Conservation (phyloP, 148 eudicot genomes). For the Pouteria glomerata region DNA sequence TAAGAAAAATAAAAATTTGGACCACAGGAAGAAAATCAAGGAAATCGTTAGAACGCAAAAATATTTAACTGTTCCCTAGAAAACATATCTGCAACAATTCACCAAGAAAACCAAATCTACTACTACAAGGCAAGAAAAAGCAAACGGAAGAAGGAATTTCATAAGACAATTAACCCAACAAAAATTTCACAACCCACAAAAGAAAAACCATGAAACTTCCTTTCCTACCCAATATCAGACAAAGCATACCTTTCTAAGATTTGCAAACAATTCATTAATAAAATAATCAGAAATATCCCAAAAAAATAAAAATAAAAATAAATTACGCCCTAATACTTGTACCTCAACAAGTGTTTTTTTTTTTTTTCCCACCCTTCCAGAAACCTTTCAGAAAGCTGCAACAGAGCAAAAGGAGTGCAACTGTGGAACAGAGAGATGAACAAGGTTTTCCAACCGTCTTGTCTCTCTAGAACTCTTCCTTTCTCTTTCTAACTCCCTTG, state of each 20-base stretch:
- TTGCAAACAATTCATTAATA: neutral
- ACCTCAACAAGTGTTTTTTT: slow-evolving; percentile 19
- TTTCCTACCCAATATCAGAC: neutral
- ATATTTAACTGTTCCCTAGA: neutral
- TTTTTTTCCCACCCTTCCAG: slow-evolving; percentile 18
- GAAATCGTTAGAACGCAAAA: neutral
- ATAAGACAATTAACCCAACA: neutral
- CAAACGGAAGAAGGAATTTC: neutral
- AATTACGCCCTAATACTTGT: too few species aligned
- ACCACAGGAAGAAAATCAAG: neutral
- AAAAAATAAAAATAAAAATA: neutral
- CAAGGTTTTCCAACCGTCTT: slow-evolving; percentile 10
- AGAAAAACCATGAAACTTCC: neutral
- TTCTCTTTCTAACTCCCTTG: slow-evolving; percentile 31
- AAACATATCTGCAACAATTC: neutral
- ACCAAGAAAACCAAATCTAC: neutral
- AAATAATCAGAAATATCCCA: neutral
- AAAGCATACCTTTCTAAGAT: neutral
- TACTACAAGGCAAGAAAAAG: neutral
- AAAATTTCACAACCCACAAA: neutral
- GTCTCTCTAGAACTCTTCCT: slow-evolving; percentile 17
- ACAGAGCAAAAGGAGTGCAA: slow-evolving; percentile 11
- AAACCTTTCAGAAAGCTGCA: slow-evolving; percentile 30
- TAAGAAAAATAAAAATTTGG: neutral
- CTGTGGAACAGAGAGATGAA: slow-evolving; percentile 12